phyloP scores from a whole-genome alignment of 257 asterid genomes.

The Coffea eugenioides region DNA sequence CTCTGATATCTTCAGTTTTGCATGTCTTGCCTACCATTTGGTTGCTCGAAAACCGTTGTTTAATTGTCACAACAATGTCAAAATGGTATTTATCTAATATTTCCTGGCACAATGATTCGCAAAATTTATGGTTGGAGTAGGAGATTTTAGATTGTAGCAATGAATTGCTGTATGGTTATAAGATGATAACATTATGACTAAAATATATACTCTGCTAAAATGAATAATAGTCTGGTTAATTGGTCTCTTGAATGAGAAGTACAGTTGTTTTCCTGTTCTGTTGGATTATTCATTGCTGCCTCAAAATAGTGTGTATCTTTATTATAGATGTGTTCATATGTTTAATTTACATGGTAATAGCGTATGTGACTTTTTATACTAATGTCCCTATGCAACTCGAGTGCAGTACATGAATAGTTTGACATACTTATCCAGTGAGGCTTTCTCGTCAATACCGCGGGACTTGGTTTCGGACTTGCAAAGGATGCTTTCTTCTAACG shows the following conservation, averaged over 20 bases:
- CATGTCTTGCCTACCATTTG: slow-evolving; percentile 95
- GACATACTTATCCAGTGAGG: slow-evolving; percentile 80
- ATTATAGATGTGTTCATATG: background rate
- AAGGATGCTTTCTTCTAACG: slow-evolving; percentile 80
- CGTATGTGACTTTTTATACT: slow-evolving; percentile 1
- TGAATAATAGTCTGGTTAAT: background rate
- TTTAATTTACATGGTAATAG: background rate
- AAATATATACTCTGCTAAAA: background rate
- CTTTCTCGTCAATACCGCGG: slow-evolving; percentile 72
- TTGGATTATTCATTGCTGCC: background rate
- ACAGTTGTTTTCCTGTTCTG: background rate
- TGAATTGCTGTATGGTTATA: background rate
- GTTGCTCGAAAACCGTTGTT: slow-evolving; percentile 91
- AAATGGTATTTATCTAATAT: slow-evolving; percentile 61
- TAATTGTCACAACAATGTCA: slow-evolving; percentile 96
- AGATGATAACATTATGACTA: background rate
- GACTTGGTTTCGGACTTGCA: slow-evolving; percentile 80
- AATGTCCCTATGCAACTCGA: slow-evolving; percentile 25
- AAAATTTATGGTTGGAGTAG: slow-evolving; percentile 17
- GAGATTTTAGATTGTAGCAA: background rate
- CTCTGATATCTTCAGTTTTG: slow-evolving; percentile 92
- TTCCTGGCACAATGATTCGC: slow-evolving; percentile 6
- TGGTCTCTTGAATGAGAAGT: background rate
- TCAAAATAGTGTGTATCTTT: background rate
- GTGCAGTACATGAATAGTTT: slow-evolving; percentile 91